Evolutionary conservation across 257 asterid genomes (phyloP).

Genomic region (Gardenia jasminoides): DNA sequence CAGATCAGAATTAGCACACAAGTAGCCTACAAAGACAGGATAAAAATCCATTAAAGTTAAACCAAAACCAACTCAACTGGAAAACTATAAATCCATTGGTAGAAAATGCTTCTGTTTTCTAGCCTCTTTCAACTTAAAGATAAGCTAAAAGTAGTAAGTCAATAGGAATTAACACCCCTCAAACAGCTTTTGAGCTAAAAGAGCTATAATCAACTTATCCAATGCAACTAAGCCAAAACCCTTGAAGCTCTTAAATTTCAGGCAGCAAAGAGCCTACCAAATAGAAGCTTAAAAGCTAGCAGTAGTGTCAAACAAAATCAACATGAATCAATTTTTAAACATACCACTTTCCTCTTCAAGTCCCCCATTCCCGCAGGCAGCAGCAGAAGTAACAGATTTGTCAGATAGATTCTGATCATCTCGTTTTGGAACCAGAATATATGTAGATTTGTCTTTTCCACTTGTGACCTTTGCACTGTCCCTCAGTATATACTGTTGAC

Average conservation of each 20-base stretch:
- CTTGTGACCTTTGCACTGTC: slow-evolving; percentile 50
- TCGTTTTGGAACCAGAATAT: slow-evolving; percentile 44
- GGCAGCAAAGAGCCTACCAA: not conserved
- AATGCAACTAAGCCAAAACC: not conserved
- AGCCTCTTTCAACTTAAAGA: not conserved
- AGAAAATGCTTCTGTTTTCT: not conserved
- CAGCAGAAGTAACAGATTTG: slow-evolving; percentile 43
- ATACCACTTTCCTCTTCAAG: slow-evolving; percentile 60
- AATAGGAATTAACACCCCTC: not conserved
- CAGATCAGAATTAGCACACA: not conserved
- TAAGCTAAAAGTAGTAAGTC: not conserved
- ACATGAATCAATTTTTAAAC: slow-evolving; percentile 4
- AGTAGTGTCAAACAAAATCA: not conserved
- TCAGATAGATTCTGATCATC: slow-evolving; percentile 48
- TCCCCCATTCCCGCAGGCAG: slow-evolving; percentile 42
- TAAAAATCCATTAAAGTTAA: not conserved
- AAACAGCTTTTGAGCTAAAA: not conserved
- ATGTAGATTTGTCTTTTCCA: slow-evolving; percentile 57
- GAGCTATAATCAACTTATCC: not conserved
- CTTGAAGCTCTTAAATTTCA: not conserved
- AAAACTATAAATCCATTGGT: not conserved
- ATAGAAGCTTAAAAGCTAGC: not conserved
- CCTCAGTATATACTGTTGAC: slow-evolving; percentile 64
- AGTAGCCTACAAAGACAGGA: not conserved
- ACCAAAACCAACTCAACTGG: not conserved